Percentiles rank a stretch among this genome's conserved stretches.
Conservation (phyloP, 257 asterid genomes). For the Nicotiana attenuata region DNA sequence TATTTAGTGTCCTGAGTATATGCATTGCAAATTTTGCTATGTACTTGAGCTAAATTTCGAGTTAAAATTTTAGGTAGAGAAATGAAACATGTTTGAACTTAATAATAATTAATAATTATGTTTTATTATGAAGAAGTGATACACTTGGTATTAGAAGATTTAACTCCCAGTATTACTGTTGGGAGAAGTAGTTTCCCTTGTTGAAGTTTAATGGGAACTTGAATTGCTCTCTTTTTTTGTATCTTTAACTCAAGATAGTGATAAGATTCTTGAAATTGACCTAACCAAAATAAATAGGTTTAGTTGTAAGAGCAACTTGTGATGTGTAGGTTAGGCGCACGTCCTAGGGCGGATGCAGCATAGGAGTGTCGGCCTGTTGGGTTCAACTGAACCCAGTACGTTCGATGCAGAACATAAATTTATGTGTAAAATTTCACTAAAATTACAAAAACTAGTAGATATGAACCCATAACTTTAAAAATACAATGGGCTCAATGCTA, state of each 20-base stretch:
- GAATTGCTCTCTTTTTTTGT: not conserved
- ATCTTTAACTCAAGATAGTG: not conserved
- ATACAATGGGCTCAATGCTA: too few species aligned
- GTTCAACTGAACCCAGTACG: too few species aligned
- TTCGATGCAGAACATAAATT: too few species aligned
- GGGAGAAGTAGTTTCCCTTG: not conserved
- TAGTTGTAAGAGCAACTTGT: too few species aligned
- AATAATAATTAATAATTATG: not conserved
- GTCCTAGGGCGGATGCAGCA: too few species aligned
- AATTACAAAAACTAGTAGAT: too few species aligned
- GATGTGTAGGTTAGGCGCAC: too few species aligned
- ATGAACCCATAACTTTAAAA: too few species aligned
- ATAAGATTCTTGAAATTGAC: not conserved
- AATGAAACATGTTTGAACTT: not conserved
- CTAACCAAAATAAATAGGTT: not conserved
- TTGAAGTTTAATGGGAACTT: not conserved
- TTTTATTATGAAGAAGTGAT: not conserved
- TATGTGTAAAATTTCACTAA: too few species aligned
- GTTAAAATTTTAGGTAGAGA: too few species aligned
- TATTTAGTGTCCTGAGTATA: not conserved
- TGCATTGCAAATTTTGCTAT: not conserved
- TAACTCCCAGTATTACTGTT: not conserved
- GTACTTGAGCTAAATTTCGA: not conserved
- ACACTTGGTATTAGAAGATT: not conserved
- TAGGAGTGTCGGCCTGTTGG: too few species aligned